Conservation (phyloP, 495 filamentous ascomycete species). For the Xanthoparmelia taractica region DNA sequence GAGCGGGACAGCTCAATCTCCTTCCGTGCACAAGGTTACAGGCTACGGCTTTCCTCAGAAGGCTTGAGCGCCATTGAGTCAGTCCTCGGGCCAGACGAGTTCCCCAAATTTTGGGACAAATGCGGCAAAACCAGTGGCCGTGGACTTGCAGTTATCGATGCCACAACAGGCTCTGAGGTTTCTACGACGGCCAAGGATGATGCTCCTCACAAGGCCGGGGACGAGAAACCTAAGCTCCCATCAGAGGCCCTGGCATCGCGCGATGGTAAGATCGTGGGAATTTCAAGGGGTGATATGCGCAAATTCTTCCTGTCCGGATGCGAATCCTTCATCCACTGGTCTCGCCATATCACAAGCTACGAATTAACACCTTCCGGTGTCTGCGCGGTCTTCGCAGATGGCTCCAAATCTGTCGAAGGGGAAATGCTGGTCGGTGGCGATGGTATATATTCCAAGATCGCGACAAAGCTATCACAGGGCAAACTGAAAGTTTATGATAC, state of each 20-base stretch:
- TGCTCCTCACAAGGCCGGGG: not conserved
- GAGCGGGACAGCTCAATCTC: slow-evolving; percentile 44
- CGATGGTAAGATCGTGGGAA: slow-evolving; percentile 44
- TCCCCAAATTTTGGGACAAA: slow-evolving; percentile 41
- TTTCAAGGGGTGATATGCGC: slow-evolving; percentile 45
- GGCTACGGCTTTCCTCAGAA: slow-evolving; percentile 27
- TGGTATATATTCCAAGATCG: slow-evolving; percentile 45
- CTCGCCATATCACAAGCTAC: slow-evolving; percentile 41
- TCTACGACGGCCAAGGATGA: not conserved
- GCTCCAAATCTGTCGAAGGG: slow-evolving; percentile 43
- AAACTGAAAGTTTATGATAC: slow-evolving; percentile 47
- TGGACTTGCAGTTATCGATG: slow-evolving; percentile 39
- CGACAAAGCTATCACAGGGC: slow-evolving; percentile 43
- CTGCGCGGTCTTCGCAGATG: slow-evolving; percentile 40
- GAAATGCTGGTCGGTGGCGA: slow-evolving; percentile 45
- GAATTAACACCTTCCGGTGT: slow-evolving; percentile 40
- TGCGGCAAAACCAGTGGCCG: slow-evolving; percentile 47
- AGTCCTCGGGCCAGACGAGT: slow-evolving; percentile 37
- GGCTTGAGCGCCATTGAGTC: slow-evolving; percentile 17
- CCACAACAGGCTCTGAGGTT: slow-evolving; percentile 34
- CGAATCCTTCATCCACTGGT: slow-evolving; percentile 41
- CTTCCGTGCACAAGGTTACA: slow-evolving; percentile 47
- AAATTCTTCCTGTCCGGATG: slow-evolving; percentile 40
- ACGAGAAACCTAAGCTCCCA: slow-evolving; percentile 3
- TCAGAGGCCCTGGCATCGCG: slow-evolving; percentile 33